Base-by-base conservation (phyloP, 768 basidiomycete species). In the Calvatia gigantea region DNA sequence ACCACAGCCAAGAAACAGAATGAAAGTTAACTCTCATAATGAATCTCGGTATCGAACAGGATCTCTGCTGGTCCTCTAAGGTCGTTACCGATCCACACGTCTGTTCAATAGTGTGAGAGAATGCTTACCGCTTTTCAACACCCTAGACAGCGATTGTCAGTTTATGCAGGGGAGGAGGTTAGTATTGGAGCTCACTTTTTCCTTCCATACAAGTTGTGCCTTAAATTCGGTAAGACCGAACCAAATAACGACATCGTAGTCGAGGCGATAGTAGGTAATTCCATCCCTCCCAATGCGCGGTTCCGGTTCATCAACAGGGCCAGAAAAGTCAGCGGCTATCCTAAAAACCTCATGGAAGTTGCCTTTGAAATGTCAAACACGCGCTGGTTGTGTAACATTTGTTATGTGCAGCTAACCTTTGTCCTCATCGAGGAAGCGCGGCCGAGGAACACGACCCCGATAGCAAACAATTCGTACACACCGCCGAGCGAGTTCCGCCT, bases 381-480 rank as follows among this genome's bases (percentile, higher is more conserved):
- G 44, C 14, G 58, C 60, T 23, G 55, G 56, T 35, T 62, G 61
- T 28, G 58, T 61, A 28, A 15, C 12, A n/a, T 29, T 2, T 1
- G 31, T 3, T 32, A 11, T 48, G 33, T 5, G 6, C 4, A 15
- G 23, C 55, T 25, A 47, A 63, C 64, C 56, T 37, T 62, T 54
- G 21, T 64, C 67, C 28, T 62, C 45, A 47, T 67, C 62, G 19
- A 62, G 17, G 62, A 63, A 67, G 9, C 56, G 54, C 6, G 67
- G 67, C 50, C 52, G 41, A 5, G 39, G 31, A 3, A 27, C 54
- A 9, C 62, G 21, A 11, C 48, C 64, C 35, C 64, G 58, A 32
- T 66, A 68, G 41, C 63, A 65, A 33, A 60, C 61, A 23, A 65
- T 60, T 51, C 42, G 37, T 60, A 38, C 5, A 39, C 38, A 19